Evolutionary conservation across 2,329 filamentous ascomycete genomes (phyloP).

Genomic region (Penicillium frequentans): DNA sequence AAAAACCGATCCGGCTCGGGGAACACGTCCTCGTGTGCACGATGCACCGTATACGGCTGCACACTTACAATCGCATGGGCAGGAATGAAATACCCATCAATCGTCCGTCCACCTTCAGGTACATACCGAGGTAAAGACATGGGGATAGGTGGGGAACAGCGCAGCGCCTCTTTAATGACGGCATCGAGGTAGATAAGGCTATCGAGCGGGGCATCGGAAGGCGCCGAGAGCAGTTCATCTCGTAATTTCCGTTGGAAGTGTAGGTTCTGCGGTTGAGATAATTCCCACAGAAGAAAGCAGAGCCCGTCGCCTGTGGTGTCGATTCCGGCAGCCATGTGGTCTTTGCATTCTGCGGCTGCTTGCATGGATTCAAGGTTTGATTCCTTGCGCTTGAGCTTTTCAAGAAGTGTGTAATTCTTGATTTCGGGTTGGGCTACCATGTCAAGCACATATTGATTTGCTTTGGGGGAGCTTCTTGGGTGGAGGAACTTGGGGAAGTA

Average conservation of each 20-base stretch:
- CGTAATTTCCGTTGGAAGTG: conserved; percentile 54
- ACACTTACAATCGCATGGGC: conserved; percentile 39
- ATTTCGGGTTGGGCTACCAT: conserved; percentile 50
- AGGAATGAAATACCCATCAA: conserved; percentile 39
- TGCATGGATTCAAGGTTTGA: conserved; percentile 53
- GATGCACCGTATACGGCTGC: conserved; percentile 40
- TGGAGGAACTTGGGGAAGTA: conserved; percentile 51
- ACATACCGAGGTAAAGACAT: conserved; percentile 51
- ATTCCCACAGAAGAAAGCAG: conserved; percentile 70
- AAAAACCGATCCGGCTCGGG: conserved; percentile 31
- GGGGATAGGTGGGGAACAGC: conserved; percentile 57
- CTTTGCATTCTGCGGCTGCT: conserved; percentile 67
- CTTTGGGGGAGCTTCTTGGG: conserved; percentile 59
- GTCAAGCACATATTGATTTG: conserved; percentile 60
- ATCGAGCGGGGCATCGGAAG: conserved; percentile 35
- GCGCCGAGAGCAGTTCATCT: conserved; percentile 51
- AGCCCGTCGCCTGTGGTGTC: conserved; percentile 70
- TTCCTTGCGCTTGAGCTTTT: conserved; percentile 57
- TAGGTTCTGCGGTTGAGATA: conserved; percentile 60
- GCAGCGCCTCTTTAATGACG: conserved; percentile 61
- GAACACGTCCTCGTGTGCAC: conserved; percentile 29
- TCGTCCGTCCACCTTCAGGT: conserved; percentile 38
- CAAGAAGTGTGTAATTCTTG: conserved; percentile 58
- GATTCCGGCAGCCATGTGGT: conserved; percentile 71
- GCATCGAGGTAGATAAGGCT: conserved; percentile 61